These are phyloP conservation scores for Taxillus chinensis DNA, from an alignment of 164 flowering plant species.

Conservation along the genomic window DNA sequence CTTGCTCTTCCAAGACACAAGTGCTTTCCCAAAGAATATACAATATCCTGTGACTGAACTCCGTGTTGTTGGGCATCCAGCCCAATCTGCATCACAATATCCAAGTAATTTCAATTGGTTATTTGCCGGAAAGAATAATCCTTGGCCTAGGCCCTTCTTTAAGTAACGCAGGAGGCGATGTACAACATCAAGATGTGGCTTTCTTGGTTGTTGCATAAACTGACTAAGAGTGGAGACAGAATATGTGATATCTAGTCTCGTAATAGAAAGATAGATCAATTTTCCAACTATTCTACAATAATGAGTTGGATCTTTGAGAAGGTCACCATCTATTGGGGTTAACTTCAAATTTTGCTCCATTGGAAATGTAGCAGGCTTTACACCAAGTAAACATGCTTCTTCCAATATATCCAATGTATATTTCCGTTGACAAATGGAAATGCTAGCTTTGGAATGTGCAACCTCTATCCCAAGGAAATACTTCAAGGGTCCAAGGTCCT, in stretches of 20 bases:
- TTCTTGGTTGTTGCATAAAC: neutral
- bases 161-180: neutral
- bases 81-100: too few species aligned
- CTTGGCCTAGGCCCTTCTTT: too few species aligned
- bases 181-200: neutral
- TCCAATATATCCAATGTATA: neutral
- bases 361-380: neutral
- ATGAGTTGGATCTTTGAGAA: neutral
- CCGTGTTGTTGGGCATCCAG: too few species aligned
- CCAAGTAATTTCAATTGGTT: too few species aligned
- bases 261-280: neutral
- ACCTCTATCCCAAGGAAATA: neutral
- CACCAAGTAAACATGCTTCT: neutral
- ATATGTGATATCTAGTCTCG: neutral
- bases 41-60: too few species aligned
- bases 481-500: too few species aligned
- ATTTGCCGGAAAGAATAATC: too few species aligned
- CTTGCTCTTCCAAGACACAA: too few species aligned
- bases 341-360: slow-evolving; percentile 1
- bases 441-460: neutral
- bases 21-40: too few species aligned
- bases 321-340: neutral
- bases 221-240: neutral
- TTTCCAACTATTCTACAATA: neutral
- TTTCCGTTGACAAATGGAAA: neutral